Evolutionary conservation across 2,329 filamentous ascomycete genomes (phyloP).

Genomic region (Colletotrichum karsti): DNA sequence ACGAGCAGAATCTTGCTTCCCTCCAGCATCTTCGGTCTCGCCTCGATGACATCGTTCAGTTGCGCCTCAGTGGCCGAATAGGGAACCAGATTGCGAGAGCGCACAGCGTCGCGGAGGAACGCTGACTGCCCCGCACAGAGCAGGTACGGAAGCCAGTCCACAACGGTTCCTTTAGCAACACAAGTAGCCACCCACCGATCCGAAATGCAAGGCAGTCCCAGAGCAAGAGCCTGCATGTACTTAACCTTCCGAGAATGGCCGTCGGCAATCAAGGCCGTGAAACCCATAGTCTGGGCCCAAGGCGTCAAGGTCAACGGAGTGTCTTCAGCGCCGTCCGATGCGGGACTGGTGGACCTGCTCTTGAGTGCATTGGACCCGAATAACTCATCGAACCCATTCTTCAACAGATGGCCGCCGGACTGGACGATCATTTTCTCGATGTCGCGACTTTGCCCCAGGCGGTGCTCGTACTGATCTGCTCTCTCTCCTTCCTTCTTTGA

Average conservation of each 20-base stretch:
- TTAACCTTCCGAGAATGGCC: conserved; percentile 87
- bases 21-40: conserved; percentile 70
- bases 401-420: conserved; percentile 77
- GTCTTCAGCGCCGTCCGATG: conserved; percentile 37
- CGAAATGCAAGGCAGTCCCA: conserved; percentile 87
- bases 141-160: conserved; percentile 84
- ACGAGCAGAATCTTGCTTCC: conserved; percentile 77
- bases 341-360: conserved; percentile 39
- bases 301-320: conserved; percentile 60
- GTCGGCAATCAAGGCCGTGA: conserved; percentile 87
- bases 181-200: conserved; percentile 84
- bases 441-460: conserved; percentile 47
- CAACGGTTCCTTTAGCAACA: conserved; percentile 63
- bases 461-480: conserved; percentile 54
- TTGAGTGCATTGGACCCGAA: conserved; percentile 64
- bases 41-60: conserved; percentile 64
- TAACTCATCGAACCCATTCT: conserved; percentile 81
- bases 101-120: conserved; percentile 78
- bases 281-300: conserved; percentile 67
- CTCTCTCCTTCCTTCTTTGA: conserved; percentile 58
- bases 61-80: conserved; percentile 67
- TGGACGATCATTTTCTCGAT: conserved; percentile 71
- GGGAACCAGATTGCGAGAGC: conserved; percentile 73
- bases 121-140: conserved; percentile 85
- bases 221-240: conserved; percentile 92